phyloP scores from a whole-genome alignment of 345 rosid genomes.

The Durio zibethinus region DNA sequence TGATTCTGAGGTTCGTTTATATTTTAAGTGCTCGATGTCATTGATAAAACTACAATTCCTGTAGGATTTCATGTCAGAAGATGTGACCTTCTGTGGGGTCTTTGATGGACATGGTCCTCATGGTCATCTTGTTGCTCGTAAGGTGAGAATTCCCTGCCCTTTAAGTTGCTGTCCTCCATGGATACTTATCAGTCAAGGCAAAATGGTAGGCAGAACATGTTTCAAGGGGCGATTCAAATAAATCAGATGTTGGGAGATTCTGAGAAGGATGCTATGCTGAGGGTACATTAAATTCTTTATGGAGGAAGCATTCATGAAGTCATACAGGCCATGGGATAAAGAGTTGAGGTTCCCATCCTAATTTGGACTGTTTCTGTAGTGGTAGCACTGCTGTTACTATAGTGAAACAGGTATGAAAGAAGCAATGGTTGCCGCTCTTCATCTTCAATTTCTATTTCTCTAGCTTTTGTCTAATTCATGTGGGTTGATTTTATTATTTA shows the following conservation, averaged over 20 bases:
- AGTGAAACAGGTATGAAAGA: constrained; percentile 73
- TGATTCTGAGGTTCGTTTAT: background rate
- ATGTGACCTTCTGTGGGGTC: constrained; percentile 85
- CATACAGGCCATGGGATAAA: constrained; percentile 95
- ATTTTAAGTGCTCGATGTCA: constrained; percentile 16
- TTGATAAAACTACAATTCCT: constrained; percentile 20
- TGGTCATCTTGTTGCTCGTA: constrained; percentile 98
- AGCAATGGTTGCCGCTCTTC: background rate
- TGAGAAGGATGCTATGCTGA: constrained; percentile 45
- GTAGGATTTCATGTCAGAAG: constrained; percentile 91
- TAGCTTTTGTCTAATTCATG: constrained; percentile 14
- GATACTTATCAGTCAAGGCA: constrained; percentile 52
- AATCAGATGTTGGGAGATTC: constrained; percentile 44
- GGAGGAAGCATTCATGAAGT: constrained; percentile 93
- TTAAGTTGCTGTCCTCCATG: constrained; percentile 64
- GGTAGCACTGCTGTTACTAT: constrained; percentile 95
- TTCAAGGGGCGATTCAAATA: constrained; percentile 51
- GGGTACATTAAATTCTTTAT: constrained; percentile 49
- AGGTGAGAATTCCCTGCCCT: constrained; percentile 86
- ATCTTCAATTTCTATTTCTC: background rate
- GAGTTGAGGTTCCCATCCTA: constrained; percentile 91
- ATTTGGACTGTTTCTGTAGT: constrained; percentile 96
- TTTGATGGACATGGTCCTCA: constrained; percentile 99
- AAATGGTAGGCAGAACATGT: constrained; percentile 44
- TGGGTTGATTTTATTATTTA: constrained; percentile 32